Conservation (phyloP, 495 filamentous ascomycete genomes). For the Cercophora scortea region DNA sequence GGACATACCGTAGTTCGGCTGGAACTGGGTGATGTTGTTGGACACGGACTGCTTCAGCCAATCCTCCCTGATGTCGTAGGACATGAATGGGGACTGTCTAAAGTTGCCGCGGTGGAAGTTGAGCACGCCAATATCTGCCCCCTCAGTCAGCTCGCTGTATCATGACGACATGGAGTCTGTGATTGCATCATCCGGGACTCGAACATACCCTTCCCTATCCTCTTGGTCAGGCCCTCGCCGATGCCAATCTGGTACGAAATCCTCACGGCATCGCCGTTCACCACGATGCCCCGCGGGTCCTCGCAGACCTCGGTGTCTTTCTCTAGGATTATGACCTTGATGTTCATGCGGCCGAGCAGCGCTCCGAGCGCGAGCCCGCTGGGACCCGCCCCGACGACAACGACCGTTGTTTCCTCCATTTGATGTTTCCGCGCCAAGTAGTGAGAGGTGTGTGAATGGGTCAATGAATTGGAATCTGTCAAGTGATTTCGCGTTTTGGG, state of each 20-base stretch:
- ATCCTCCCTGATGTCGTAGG: constrained; percentile 1
- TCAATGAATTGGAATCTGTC: too few relatives aligned
- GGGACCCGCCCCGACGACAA: too few relatives aligned
- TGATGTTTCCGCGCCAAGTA: too few relatives aligned
- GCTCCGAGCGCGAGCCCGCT: too few relatives aligned
- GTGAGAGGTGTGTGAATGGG: too few relatives aligned
- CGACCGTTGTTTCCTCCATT: too few relatives aligned
- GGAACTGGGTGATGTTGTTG: constrained; percentile 3
- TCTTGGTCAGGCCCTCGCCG: constrained; percentile 29
- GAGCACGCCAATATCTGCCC: constrained; percentile 1
- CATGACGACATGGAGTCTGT: neutral
- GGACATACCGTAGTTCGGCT: constrained; percentile 9
- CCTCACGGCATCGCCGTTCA: constrained; percentile 45
- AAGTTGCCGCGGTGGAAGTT: constrained; percentile 6
- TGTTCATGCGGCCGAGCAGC: constrained; percentile 27
- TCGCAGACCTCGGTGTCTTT: constrained; percentile 36
- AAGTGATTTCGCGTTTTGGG: too few relatives aligned
- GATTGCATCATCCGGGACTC: too few relatives aligned
- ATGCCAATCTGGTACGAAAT: constrained; percentile 38
- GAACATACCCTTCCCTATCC: constrained; percentile 20
- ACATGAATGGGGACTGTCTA: constrained; percentile 1
- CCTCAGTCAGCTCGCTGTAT: neutral
- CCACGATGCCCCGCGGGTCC: constrained; percentile 44
- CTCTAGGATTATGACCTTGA: constrained; percentile 37
- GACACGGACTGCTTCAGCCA: constrained; percentile 3